Conservation (phyloP, 192 early-diverging fungal species). For the Linnemannia zychae region DNA sequence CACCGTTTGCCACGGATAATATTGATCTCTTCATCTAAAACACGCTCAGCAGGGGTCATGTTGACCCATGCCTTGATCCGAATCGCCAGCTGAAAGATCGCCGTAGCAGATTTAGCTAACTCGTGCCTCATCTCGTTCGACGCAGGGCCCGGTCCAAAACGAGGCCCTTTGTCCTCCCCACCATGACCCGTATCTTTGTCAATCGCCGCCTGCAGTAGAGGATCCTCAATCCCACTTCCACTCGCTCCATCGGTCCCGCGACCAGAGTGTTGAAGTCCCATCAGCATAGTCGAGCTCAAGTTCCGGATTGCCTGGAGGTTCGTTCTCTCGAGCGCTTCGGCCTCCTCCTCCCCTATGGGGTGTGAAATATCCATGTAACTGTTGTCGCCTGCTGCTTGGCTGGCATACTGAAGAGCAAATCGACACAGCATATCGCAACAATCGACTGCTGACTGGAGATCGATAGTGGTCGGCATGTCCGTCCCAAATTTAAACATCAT, state of each 20-base stretch:
- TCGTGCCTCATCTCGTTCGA: slow-evolving; percentile 38
- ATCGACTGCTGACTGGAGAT: slow-evolving; percentile 45
- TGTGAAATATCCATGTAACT: background rate
- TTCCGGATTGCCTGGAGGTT: slow-evolving; percentile 32
- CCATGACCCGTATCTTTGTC: background rate
- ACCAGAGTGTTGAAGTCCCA: slow-evolving; percentile 19
- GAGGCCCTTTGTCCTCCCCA: background rate
- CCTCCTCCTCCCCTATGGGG: background rate
- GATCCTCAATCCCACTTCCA: background rate
- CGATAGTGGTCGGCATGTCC: slow-evolving; percentile 45
- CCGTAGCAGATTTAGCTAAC: slow-evolving; percentile 38
- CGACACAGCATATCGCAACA: slow-evolving; percentile 35
- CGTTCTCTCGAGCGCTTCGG: slow-evolving; percentile 12
- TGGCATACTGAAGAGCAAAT: slow-evolving; percentile 36
- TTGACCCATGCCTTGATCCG: slow-evolving; percentile 50
- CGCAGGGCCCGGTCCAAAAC: slow-evolving; percentile 25
- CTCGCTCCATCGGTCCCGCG: background rate
- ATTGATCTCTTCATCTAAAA: slow-evolving; percentile 48
- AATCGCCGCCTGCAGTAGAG: slow-evolving; percentile 2
- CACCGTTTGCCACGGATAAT: slow-evolving; percentile 53
- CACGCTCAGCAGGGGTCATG: slow-evolving; percentile 44
- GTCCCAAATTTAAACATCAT: slow-evolving; percentile 40
- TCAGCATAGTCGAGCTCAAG: slow-evolving; percentile 34
- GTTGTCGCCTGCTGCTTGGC: background rate
- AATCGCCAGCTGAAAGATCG: slow-evolving; percentile 50